These are phyloP conservation scores for Phytopythium sindhum DNA, from an alignment of 352 stramenopile genomes.

Conservation along the genomic window DNA sequence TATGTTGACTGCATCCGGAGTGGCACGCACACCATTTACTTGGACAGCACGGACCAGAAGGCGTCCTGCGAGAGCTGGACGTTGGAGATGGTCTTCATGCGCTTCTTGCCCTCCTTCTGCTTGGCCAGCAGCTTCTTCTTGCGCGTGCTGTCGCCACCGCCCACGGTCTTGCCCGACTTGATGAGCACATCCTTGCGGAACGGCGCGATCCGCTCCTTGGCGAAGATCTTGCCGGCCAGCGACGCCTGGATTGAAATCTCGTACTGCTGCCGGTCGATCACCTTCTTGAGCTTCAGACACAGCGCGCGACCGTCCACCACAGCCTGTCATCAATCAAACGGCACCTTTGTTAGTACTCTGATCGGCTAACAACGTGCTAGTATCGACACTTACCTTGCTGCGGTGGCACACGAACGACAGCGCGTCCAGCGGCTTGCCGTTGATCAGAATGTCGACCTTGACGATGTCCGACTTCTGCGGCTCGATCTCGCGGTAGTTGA, in stretches of 20 bases:
- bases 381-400: slow-evolving; percentile 64
- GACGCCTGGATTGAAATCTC: slow-evolving; percentile 98
- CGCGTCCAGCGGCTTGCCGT: slow-evolving; percentile 93
- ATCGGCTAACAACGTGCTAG: neutral
- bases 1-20: slow-evolving; percentile 7
- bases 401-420: slow-evolving; percentile 97
- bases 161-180: slow-evolving; percentile 95
- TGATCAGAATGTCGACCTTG: slow-evolving; percentile 95
- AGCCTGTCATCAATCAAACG: neutral
- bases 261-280: slow-evolving; percentile 98
- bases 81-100: slow-evolving; percentile 95
- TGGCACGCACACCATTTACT: slow-evolving; percentile 36
- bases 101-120: slow-evolving; percentile 99
- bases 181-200: slow-evolving; percentile 97
- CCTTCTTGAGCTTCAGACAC: slow-evolving; percentile 94
- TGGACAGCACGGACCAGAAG: slow-evolving; percentile 97
- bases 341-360: neutral
- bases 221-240: slow-evolving; percentile 94
- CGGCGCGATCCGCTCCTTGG: slow-evolving; percentile 94
- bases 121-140: slow-evolving; percentile 99
- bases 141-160: slow-evolving; percentile 94
- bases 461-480: slow-evolving; percentile 91
- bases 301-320: slow-evolving; percentile 80
- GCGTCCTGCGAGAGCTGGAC: slow-evolving; percentile 96
- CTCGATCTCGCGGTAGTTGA: slow-evolving; percentile 94